These are phyloP conservation scores for Beauveria brongniartii DNA, from an alignment of 2,329 filamentous ascomycete genomes.

Conservation along the genomic window DNA sequence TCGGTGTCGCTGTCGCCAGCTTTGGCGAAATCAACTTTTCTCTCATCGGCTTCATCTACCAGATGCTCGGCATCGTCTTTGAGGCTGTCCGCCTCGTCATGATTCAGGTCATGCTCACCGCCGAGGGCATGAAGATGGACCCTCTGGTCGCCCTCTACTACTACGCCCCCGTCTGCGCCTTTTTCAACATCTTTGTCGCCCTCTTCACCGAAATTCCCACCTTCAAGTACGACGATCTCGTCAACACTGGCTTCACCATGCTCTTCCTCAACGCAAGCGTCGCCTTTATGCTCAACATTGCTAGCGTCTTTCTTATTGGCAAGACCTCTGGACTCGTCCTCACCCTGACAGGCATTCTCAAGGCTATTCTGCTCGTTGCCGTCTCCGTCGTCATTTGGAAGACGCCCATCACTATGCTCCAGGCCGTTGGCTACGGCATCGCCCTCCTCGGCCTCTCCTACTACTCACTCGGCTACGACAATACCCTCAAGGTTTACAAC, in stretches of 20 bases:
- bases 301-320: constrained; percentile 81
- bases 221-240: constrained; percentile 59
- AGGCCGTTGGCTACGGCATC: constrained; percentile 70
- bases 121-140: constrained; percentile 75
- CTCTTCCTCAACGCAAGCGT: constrained; percentile 67
- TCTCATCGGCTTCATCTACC: constrained; percentile 57
- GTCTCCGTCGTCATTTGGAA: constrained; percentile 72
- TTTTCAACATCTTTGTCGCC: constrained; percentile 69
- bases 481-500: constrained; percentile 20
- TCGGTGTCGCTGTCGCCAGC: constrained; percentile 44
- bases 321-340: constrained; percentile 82
- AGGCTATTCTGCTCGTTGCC: constrained; percentile 75
- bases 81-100: constrained; percentile 77
- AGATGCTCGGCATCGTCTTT: constrained; percentile 68
- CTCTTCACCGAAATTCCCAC: constrained; percentile 59
- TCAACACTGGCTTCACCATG: constrained; percentile 54
- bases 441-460: constrained; percentile 47
- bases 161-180: constrained; percentile 75
- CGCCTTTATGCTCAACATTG: constrained; percentile 74
- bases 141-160: constrained; percentile 84
- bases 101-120: constrained; percentile 75
- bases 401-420: constrained; percentile 60
- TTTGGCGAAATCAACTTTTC: constrained; percentile 62
- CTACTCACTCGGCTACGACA: constrained; percentile 38
- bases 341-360: constrained; percentile 78